phyloP scores from a whole-genome alignment of 2,329 filamentous ascomycete genomes.

The Apiospora aurea region DNA sequence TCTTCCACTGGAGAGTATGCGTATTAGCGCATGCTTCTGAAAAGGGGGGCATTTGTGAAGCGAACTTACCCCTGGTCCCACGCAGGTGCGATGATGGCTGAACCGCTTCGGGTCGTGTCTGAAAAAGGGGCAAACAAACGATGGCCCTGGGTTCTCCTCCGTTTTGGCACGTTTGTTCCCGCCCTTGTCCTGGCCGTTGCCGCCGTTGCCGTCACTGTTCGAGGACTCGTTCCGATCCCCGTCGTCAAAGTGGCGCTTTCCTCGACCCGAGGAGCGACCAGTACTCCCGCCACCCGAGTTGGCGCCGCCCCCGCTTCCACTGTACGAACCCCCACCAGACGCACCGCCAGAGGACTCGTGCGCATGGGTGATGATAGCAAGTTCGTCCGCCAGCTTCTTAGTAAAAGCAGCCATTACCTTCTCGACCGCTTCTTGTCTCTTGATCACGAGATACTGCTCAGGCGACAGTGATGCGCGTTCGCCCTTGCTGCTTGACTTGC shows the following conservation, averaged over 20 bases:
- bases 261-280: slow-evolving; percentile 31
- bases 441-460: slow-evolving; percentile 40
- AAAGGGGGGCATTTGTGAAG: not conserved
- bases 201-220: slow-evolving; percentile 41
- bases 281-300: slow-evolving; percentile 30
- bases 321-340: slow-evolving; percentile 24
- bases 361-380: slow-evolving; percentile 39
- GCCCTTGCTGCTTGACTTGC: slow-evolving; percentile 28
- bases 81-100: slow-evolving; percentile 34
- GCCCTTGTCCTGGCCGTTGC: slow-evolving; percentile 41
- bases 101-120: slow-evolving; percentile 42
- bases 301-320: slow-evolving; percentile 25
- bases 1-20: slow-evolving; percentile 31
- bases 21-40: not conserved
- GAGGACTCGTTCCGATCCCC: slow-evolving; percentile 39
- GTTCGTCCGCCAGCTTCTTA: slow-evolving; percentile 40
- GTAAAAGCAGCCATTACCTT: slow-evolving; percentile 39
- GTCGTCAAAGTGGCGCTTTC: slow-evolving; percentile 39
- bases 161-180: slow-evolving; percentile 47
- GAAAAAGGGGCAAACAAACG: slow-evolving; percentile 47
- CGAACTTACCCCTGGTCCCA: slow-evolving; percentile 31
- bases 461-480: slow-evolving; percentile 31
- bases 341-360: slow-evolving; percentile 38
- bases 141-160: slow-evolving; percentile 38
- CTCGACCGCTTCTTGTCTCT: slow-evolving; percentile 36